Base-by-base conservation (phyloP, 2,329 filamentous ascomycete species). In the Cladosporium sp. region DNA sequence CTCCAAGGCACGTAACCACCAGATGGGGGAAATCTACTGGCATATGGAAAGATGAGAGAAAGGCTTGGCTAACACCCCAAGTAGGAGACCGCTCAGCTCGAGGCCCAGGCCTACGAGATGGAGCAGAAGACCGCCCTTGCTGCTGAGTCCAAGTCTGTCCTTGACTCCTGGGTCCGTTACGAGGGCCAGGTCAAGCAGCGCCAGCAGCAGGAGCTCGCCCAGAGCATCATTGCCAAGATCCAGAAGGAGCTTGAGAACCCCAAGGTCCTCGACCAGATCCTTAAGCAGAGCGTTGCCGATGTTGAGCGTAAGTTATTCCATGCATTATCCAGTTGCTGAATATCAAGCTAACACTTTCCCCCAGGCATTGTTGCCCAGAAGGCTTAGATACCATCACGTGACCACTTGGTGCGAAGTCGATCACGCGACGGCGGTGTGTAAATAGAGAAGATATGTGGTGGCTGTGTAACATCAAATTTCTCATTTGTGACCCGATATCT, bases 91-190 rank as follows among this genome's bases (percentile, higher is more conserved):
- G 94, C 93, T 68, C 78, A 86, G 77, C 87, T 97, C 62, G 93
- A 98, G 82, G 85, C 92, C 62, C 75, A 97, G 82, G 91, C 90
- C 59, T 98, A 86, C 76, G 90, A 97, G 82, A 84, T 97, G 62
- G 90, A 97, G 82, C 93, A 98, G 78, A 85, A 85, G 78, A 96
- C 92, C 55, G 87, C 90, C 63, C 79, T 98, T 60, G 90, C 90
- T 53, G 78, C 83, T 58, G 93, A 98, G 81, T 92, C 92, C 68
- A 98, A 96, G 85, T 67, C 80, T 55, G 93, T 97, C 53, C 84
- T 98, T 59, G 93, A 98, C 72, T 96, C 90, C 52, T 98, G 93
- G 94, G 91, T 97, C 59, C 87, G 93, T 71, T 98, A 98, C 75
- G 93, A 98, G 79, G 78, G 87, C 65, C 93, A 97, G 80, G 91